Base-by-base conservation (phyloP, 148 eudicot species). In the Rhododendron vialii region DNA sequence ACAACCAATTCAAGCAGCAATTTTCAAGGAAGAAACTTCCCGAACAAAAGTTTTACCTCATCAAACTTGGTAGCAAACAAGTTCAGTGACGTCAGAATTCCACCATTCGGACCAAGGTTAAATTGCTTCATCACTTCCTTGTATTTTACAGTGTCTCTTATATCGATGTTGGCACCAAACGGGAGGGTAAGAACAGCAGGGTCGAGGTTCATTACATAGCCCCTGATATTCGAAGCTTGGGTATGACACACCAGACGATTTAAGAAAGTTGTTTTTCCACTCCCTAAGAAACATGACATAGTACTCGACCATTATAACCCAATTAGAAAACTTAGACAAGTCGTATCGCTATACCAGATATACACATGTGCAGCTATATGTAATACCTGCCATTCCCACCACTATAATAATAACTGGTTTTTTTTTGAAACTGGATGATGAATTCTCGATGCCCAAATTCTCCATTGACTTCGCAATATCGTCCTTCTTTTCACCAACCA, bases 111-210 rank as follows among this genome's bases (percentile, higher is more conserved):
- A 33, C 99, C 98, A 80, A 96, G 93, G 75, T 96, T 94, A 89
- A 90, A 93, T 85, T 96, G 94, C 94, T 97, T 95, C 98, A 96
- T 97, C 84, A 97, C 99, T 83, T 97, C 98, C 93, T 97, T 95
- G 91, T 95, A 97, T 69, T 89, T 86, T 41, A 97, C 98, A 22
- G 98, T 95, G 87, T 97, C 98, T 87, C 98, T 90, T 86, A 96
- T 96, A 85, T 96, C 99, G 81, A 94, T 95, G 91, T 96, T 96
- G 18, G 99, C 94, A 81, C 94, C 98, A 89, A 84, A 97, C 14
- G 98, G 99, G 67, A 97, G 95, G 8, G 96, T 94, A 92, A 90
- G 84, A 55, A 94, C 98, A 73, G 99, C 99, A 57, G 99, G 99
- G 82, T 94, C 98, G 55, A 97, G 98, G 88, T 97, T 97, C 86